Evolutionary conservation across 2,329 filamentous ascomycete genomes (phyloP).

Genomic region (Colletotrichum orbiculare): DNA sequence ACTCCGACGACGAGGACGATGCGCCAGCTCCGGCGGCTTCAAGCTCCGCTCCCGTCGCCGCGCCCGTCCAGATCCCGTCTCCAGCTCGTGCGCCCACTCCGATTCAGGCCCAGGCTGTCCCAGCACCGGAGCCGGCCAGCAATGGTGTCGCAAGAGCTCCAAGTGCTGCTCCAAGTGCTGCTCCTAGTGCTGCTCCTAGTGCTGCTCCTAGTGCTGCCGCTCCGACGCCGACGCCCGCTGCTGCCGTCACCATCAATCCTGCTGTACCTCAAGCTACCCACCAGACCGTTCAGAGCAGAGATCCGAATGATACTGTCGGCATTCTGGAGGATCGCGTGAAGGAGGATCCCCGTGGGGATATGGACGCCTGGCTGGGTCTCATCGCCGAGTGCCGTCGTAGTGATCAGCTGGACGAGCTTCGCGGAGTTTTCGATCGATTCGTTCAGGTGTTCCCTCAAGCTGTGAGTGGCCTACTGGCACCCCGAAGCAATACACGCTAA

Average conservation of each 20-base stretch:
- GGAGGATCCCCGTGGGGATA: slow-evolving; percentile 91
- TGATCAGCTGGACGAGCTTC: slow-evolving; percentile 83
- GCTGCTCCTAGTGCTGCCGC: slow-evolving; percentile 35
- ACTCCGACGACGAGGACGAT: slow-evolving; percentile 68
- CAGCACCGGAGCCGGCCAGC: slow-evolving; percentile 36
- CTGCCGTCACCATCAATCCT: slow-evolving; percentile 58
- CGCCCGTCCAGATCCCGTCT: slow-evolving; percentile 9
- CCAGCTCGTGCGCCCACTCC: slow-evolving; percentile 28
- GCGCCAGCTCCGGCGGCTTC: slow-evolving; percentile 32
- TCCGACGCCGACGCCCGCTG: slow-evolving; percentile 50
- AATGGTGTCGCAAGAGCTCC: slow-evolving; percentile 38
- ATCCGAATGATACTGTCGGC: slow-evolving; percentile 77
- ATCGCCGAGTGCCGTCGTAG: slow-evolving; percentile 86
- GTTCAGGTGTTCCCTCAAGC: slow-evolving; percentile 88
- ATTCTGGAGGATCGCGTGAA: slow-evolving; percentile 90
- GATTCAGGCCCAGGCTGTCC: slow-evolving; percentile 29
- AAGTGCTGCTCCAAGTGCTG: slow-evolving; percentile 36
- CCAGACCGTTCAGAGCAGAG: slow-evolving; percentile 41
- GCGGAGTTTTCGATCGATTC: slow-evolving; percentile 86
- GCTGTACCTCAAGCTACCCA: slow-evolving; percentile 34
- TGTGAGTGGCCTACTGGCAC: slow-evolving; percentile 67
- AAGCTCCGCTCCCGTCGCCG: slow-evolving; percentile 11
- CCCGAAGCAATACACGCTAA: neutral
- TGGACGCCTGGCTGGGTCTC: slow-evolving; percentile 90
- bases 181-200: slow-evolving; percentile 32